These are phyloP conservation scores for Ceratobasidium sp. DNA, from an alignment of 1,284 basidiomycete genomes.

Conservation along the genomic window DNA sequence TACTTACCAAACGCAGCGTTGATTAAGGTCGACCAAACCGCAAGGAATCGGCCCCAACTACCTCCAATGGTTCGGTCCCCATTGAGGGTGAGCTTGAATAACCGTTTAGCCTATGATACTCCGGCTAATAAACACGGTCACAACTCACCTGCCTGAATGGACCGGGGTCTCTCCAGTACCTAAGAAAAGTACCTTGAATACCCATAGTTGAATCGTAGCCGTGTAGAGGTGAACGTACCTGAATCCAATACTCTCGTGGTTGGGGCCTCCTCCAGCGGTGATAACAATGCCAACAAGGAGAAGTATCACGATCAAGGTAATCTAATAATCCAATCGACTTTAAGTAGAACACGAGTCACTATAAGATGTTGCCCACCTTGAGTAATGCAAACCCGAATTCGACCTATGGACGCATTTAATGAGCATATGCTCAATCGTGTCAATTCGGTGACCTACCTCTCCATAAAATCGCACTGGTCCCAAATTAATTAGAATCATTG, in stretches of 20 bases:
- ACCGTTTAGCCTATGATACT: background rate
- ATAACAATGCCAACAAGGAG: conserved; percentile 44
- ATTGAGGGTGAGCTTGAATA: conserved; percentile 25
- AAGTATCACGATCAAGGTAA: conserved; percentile 35
- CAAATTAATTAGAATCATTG: conserved; percentile 43
- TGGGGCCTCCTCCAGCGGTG: conserved; percentile 44
- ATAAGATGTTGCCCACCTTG: conserved; percentile 44
- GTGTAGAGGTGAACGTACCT: conserved; percentile 12
- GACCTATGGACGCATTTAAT: conserved; percentile 29
- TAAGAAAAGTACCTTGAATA: background rate
- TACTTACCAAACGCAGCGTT: conserved; percentile 44
- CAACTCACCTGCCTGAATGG: conserved; percentile 44
- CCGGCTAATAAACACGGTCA: background rate
- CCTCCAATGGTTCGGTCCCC: conserved; percentile 35
- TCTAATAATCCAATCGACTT: conserved; percentile 6
- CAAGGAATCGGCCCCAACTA: conserved; percentile 46
- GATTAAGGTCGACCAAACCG: conserved; percentile 44
- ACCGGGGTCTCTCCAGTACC: conserved; percentile 46
- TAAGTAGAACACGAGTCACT: too few relatives aligned
- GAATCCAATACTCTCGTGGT: conserved; percentile 45
- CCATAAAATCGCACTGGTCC: conserved; percentile 44
- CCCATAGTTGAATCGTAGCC: background rate
- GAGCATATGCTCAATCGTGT: background rate
- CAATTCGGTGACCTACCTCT: conserved; percentile 28
- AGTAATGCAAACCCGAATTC: conserved; percentile 46